Conservation (phyloP, 495 filamentous ascomycete species). For the Penicillium taxi region DNA sequence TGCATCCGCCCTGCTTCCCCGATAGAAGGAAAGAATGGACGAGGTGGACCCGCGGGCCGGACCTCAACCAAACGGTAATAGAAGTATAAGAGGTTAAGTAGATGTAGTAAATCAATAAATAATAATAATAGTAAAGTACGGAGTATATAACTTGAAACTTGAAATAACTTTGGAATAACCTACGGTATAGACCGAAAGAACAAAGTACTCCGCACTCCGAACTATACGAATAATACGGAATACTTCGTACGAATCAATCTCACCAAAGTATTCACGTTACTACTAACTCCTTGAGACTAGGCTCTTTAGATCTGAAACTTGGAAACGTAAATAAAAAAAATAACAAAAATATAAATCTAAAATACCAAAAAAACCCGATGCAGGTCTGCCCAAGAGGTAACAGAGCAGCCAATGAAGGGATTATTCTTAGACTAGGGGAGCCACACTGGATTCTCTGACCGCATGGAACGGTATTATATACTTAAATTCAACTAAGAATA, state of each 20-base stretch:
- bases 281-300: too few relatives aligned
- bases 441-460: conserved; percentile 28
- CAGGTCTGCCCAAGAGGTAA: conserved; percentile 42
- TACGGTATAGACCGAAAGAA: not conserved
- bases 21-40: conserved; percentile 9
- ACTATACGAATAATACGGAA: too few relatives aligned
- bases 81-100: not conserved
- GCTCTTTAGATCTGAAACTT: not conserved
- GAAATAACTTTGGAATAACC: too few relatives aligned
- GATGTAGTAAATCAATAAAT: not conserved
- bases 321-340: conserved; percentile 7
- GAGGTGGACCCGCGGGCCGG: conserved; percentile 24
- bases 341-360: not conserved
- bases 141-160: not conserved
- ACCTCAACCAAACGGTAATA: conserved; percentile 6
- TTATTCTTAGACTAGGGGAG: conserved; percentile 9
- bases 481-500: conserved; percentile 2
- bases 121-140: not conserved
- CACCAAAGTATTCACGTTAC: too few relatives aligned
- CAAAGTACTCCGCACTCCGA: too few relatives aligned
- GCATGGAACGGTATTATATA: conserved; percentile 19
- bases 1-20: conserved; percentile 7
- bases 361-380: conserved; percentile 15
- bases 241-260: too few relatives aligned
- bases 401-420: conserved; percentile 40